Evolutionary conservation across 441 rosid genomes (phyloP).

Genomic region (Erodium moschatum): DNA sequence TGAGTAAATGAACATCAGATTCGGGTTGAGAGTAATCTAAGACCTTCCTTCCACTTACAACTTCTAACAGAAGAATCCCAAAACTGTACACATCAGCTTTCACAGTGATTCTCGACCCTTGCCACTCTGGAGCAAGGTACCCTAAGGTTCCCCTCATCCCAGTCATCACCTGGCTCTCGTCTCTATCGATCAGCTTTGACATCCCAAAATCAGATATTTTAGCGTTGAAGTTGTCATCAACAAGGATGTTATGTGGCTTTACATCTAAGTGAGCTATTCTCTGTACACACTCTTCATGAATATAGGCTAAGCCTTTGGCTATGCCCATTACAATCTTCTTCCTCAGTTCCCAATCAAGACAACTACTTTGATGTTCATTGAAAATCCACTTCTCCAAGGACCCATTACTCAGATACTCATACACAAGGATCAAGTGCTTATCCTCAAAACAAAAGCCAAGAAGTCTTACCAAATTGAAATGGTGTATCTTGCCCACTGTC

Average conservation of each 20-base stretch:
- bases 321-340: slow-evolving; percentile 26
- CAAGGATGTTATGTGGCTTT: slow-evolving; percentile 27
- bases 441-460: slow-evolving; percentile 28
- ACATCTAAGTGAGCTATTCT: slow-evolving; percentile 23
- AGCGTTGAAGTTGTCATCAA: slow-evolving; percentile 29
- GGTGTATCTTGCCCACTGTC: slow-evolving; percentile 22
- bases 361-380: background rate
- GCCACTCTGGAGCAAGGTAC: slow-evolving; percentile 30
- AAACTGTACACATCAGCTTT: slow-evolving; percentile 33
- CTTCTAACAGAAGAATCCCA: slow-evolving; percentile 27
- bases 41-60: slow-evolving; percentile 20
- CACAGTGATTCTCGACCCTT: slow-evolving; percentile 20
- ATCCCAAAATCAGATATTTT: slow-evolving; percentile 34
- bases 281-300: slow-evolving; percentile 28
- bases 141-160: slow-evolving; percentile 33
- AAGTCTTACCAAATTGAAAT: slow-evolving; percentile 23
- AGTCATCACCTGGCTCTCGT: slow-evolving; percentile 24
- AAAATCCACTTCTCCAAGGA: slow-evolving; percentile 26
- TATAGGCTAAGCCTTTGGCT: slow-evolving; percentile 24
- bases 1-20: slow-evolving; percentile 17
- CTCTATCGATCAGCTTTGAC: slow-evolving; percentile 23
- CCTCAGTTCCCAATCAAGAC: slow-evolving; percentile 24
- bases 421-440: slow-evolving; percentile 23
- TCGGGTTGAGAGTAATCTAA: slow-evolving; percentile 20
- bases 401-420: slow-evolving; percentile 26